Conservation (phyloP, 75 land plant genomes). For the Selaginella moellendorffii region DNA sequence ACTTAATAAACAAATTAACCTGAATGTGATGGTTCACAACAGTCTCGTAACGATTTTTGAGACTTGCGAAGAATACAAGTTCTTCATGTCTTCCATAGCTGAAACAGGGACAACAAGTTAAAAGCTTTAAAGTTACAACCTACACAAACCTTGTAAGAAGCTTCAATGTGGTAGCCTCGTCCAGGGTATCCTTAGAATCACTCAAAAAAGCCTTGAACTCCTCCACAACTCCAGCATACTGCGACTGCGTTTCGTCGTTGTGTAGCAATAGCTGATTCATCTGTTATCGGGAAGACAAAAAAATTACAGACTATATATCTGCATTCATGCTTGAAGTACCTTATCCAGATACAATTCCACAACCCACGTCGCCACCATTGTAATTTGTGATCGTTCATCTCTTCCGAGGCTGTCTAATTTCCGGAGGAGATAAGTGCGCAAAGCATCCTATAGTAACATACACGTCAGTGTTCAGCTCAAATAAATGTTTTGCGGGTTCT, state of each 20-base stretch:
- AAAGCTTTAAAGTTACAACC: background rate
- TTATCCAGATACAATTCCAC: constrained; percentile 89
- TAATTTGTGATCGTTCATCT: constrained; percentile 89
- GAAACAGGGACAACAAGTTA: background rate
- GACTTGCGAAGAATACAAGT: constrained; percentile 76
- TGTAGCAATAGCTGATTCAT: constrained; percentile 67
- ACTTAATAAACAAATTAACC: constrained; percentile 28
- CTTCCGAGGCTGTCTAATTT: constrained; percentile 75
- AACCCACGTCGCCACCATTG: constrained; percentile 95
- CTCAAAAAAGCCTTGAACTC: constrained; percentile 93
- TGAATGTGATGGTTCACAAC: constrained; percentile 87
- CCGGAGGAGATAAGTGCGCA: constrained; percentile 65
- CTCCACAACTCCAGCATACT: constrained; percentile 46
- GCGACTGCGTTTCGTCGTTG: constrained; percentile 41
- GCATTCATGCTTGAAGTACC: constrained; percentile 23
- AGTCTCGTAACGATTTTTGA: constrained; percentile 86
- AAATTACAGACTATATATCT: background rate
- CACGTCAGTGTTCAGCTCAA: background rate
- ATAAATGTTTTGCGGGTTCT: background rate
- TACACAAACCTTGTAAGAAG: constrained; percentile 61
- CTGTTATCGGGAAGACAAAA: constrained; percentile 18
- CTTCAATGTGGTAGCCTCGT: constrained; percentile 82
- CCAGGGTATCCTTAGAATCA: constrained; percentile 89
- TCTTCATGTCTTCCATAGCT: constrained; percentile 97
- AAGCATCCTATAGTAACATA: constrained; percentile 51